Evolutionary conservation across 2,329 filamentous ascomycete genomes (phyloP).

Genomic region (Fusarium mangiferae): DNA sequence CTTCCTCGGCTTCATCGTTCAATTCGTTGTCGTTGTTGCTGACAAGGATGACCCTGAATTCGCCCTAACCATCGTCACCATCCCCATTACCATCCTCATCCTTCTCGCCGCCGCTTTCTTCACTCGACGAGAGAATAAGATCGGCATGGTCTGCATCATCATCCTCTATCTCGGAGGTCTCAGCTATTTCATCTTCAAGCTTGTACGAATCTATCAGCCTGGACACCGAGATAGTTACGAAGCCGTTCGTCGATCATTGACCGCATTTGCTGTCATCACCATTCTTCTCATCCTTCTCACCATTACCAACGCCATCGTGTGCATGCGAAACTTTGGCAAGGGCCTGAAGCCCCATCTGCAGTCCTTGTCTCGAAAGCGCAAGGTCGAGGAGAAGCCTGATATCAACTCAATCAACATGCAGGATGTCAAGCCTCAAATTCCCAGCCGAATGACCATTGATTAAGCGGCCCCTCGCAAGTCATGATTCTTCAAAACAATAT

Average conservation of each 20-base stretch:
- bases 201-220: constrained; percentile 90
- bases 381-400: constrained; percentile 65
- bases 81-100: constrained; percentile 91
- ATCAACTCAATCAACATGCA: constrained; percentile 65
- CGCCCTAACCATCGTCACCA: constrained; percentile 85
- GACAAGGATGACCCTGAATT: constrained; percentile 77
- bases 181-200: constrained; percentile 97
- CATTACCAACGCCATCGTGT: constrained; percentile 86
- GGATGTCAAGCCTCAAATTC: constrained; percentile 65
- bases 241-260: constrained; percentile 85
- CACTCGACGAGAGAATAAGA: constrained; percentile 82
- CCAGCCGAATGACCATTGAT: constrained; percentile 71
- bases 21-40: constrained; percentile 93
- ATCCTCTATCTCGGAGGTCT: constrained; percentile 88
- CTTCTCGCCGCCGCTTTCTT: constrained; percentile 86
- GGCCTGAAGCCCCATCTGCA: constrained; percentile 89
- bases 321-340: constrained; percentile 89
- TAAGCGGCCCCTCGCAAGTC: constrained; percentile 47
- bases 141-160: constrained; percentile 82
- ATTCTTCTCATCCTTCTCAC: constrained; percentile 89
- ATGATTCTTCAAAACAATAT: constrained; percentile 3
- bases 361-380: constrained; percentile 54
- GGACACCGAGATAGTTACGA: constrained; percentile 70
- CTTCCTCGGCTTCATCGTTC: constrained; percentile 97
- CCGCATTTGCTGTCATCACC: constrained; percentile 93